These are phyloP conservation scores for Pseudohyphozyma bogoriensis DNA, from an alignment of 768 basidiomycete genomes.

Conservation along the genomic window DNA sequence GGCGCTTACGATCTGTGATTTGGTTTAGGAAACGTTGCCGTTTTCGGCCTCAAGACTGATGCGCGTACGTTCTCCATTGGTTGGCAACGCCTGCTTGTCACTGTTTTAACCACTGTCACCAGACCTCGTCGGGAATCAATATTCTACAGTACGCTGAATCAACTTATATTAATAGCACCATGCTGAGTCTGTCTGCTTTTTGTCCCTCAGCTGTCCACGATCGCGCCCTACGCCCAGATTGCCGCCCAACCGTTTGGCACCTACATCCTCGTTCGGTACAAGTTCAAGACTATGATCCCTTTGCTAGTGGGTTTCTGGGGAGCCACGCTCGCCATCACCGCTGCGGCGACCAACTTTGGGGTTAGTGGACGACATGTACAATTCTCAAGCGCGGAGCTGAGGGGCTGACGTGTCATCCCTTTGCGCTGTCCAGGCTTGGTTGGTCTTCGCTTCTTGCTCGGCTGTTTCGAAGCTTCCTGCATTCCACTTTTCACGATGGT, in stretches of 20 bases:
- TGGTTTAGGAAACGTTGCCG: no score
- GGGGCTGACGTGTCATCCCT: conserved; percentile 28
- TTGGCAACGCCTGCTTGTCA: no score
- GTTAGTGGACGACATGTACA: background rate
- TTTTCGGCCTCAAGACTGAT: no score
- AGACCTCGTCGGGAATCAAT: no score
- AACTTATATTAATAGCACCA: no score
- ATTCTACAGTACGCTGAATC: no score
- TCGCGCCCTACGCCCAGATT: conserved; percentile 25
- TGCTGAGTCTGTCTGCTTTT: no score
- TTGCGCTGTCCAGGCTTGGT: conserved; percentile 31
- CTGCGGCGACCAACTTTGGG: conserved; percentile 29
- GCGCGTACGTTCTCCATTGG: no score
- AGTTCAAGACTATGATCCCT: conserved; percentile 10
- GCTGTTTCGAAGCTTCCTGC: conserved; percentile 37
- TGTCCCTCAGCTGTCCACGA: no score
- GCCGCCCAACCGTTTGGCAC: conserved; percentile 15
- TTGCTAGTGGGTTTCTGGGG: conserved; percentile 31
- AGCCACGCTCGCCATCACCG: conserved; percentile 31
- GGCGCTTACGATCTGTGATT: no score
- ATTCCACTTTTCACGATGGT: conserved; percentile 39
- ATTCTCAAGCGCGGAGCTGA: conserved; percentile 4
- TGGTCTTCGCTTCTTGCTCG: conserved; percentile 38
- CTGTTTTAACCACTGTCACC: no score
- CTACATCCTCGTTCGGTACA: conserved; percentile 20